phyloP scores from a whole-genome alignment of 805 yeast genomes.

The Yarrowia bubula region DNA sequence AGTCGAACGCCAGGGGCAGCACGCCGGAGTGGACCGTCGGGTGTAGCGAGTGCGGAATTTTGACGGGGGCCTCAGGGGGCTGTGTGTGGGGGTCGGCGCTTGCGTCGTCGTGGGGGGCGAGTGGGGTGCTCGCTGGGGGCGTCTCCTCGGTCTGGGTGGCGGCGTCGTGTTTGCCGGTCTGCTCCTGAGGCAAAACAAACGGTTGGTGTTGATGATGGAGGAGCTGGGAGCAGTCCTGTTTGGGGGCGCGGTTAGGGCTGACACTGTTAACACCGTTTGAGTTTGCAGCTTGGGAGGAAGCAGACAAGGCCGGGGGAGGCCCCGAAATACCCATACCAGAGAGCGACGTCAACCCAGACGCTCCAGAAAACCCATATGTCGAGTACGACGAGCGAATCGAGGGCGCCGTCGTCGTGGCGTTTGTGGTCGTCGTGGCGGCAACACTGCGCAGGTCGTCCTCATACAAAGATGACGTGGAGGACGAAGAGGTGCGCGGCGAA shows the following conservation, averaged over 20 bases:
- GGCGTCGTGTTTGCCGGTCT: background rate
- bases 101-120: background rate
- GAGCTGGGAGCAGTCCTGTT: slow-evolving; percentile 22
- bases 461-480: slow-evolving; percentile 7
- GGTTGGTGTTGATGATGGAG: background rate
- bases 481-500: background rate
- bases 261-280: background rate
- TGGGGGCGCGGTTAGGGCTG: slow-evolving; percentile 21
- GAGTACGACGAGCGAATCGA: slow-evolving; percentile 21
- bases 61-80: background rate
- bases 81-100: background rate
- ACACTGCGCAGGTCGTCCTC: slow-evolving; percentile 21
- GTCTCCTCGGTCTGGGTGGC: slow-evolving; percentile 12
- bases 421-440: slow-evolving; percentile 7
- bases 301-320: background rate
- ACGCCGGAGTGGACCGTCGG: background rate
- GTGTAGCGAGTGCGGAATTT: slow-evolving; percentile 25
- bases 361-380: background rate
- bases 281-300: slow-evolving; percentile 13
- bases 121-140: too few species aligned
- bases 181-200: slow-evolving; percentile 13
- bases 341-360: background rate
- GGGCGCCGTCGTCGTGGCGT: slow-evolving; percentile 19
- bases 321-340: background rate
- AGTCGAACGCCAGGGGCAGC: slow-evolving; percentile 15